A percentile compares a stretch with the other conserved stretches of the same genome.
These are phyloP conservation scores for Magnusiomyces paraingens DNA, from an alignment of 1,139 yeast genomes.

Conservation along the genomic window DNA sequence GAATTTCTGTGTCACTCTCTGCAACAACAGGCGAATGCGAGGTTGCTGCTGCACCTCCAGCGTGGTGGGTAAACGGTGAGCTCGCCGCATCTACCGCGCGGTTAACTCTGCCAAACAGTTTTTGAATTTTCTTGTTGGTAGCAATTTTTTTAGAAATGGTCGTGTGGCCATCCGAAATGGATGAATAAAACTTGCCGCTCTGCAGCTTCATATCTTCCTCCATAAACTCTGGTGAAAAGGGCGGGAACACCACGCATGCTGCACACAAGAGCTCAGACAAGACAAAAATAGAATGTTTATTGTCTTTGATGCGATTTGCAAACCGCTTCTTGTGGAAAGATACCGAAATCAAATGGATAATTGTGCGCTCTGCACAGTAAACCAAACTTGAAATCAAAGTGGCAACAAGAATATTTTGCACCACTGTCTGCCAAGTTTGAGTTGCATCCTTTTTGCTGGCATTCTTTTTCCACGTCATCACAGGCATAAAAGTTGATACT, in stretches of 20 bases:
- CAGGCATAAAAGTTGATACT: conserved; percentile 36
- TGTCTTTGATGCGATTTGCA: conserved; percentile 34
- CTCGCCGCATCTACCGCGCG: conserved; percentile 31
- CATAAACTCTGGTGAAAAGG: conserved; percentile 33
- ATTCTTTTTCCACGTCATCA: conserved; percentile 31
- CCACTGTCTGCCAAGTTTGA: conserved; percentile 33
- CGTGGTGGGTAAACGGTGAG: conserved; percentile 15
- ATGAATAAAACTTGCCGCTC: conserved; percentile 27
- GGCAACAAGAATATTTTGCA: conserved; percentile 36
- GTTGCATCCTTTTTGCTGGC: conserved; percentile 20
- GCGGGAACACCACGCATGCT: conserved; percentile 36
- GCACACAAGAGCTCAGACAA: conserved; percentile 32
- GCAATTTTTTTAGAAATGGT: conserved; percentile 21
- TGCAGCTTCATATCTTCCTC: conserved; percentile 33
- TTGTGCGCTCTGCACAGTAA: conserved; percentile 34
- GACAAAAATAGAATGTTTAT: conserved; percentile 32
- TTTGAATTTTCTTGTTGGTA: conserved; percentile 23
- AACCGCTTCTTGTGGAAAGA: conserved; percentile 39
- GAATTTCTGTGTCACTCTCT: conserved; percentile 10
- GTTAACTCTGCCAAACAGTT: conserved; percentile 27
- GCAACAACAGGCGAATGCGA: neutral
- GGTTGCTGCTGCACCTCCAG: conserved; percentile 19
- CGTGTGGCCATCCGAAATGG: conserved; percentile 18
- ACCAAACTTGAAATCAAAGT: conserved; percentile 34
- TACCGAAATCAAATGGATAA: conserved; percentile 38